These are phyloP conservation scores for Microsporum canis DNA, from an alignment of 2,329 filamentous ascomycete species.

Conservation along the genomic window DNA sequence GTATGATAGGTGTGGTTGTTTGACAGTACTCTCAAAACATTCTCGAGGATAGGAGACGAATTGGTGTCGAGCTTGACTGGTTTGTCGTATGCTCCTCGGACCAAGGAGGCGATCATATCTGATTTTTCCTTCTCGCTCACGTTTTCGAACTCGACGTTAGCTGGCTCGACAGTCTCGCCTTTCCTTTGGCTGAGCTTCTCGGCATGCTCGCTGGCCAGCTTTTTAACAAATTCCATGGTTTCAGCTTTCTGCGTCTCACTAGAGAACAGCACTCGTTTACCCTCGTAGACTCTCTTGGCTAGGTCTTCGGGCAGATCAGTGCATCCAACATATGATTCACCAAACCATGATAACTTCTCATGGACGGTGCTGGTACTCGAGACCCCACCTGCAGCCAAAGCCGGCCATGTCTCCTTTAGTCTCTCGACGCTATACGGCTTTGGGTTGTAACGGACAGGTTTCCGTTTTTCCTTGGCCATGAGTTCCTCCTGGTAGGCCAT, in stretches of 20 bases:
- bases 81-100: conserved; percentile 10
- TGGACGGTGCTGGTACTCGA: conserved; percentile 22
- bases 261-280: conserved; percentile 29
- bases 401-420: conserved; percentile 31
- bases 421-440: conserved; percentile 23
- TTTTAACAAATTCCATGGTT: conserved; percentile 27
- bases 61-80: conserved; percentile 3
- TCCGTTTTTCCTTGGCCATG: conserved; percentile 22
- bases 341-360: conserved; percentile 27
- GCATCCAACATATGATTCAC: conserved; percentile 26
- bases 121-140: conserved; percentile 5
- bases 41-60: conserved; percentile 19
- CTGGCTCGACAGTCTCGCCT: conserved; percentile 28
- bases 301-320: conserved; percentile 28
- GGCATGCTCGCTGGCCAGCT: conserved; percentile 24
- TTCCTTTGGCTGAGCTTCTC: conserved; percentile 27
- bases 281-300: conserved; percentile 27
- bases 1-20: conserved; percentile 34
- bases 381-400: conserved; percentile 23
- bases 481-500: background rate
- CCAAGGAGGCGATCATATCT: conserved; percentile 4
- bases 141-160: conserved; percentile 13
- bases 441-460: conserved; percentile 29
- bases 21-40: conserved; percentile 27
- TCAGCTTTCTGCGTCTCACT: conserved; percentile 28